A percentile compares a stretch with the other conserved stretches of the same genome.
phyloP scores from a whole-genome alignment of 164 flowering plant genomes.

The Chimonanthus salicifolius region DNA sequence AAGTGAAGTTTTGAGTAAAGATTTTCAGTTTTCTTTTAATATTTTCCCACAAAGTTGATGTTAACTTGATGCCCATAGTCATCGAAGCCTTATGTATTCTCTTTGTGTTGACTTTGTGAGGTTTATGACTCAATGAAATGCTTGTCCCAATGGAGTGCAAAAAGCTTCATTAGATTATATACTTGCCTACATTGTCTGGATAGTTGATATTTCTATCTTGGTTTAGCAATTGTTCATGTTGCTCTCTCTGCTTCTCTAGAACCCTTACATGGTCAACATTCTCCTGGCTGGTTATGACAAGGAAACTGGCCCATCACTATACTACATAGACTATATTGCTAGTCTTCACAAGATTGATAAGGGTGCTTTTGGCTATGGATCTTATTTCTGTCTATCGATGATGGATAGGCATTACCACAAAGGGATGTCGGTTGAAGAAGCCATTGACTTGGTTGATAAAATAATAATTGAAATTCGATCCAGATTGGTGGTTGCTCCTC shows the following conservation, averaged over 20 bases:
- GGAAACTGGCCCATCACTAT: slow-evolving; percentile 82
- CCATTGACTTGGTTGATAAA: slow-evolving; percentile 74
- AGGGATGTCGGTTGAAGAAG: slow-evolving; percentile 83
- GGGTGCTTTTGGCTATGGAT: slow-evolving; percentile 96
- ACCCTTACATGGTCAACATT: slow-evolving; percentile 79
- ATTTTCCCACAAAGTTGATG: too few relatives aligned
- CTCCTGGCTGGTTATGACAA: slow-evolving; percentile 92
- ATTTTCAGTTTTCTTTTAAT: too few relatives aligned
- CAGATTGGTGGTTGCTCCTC: slow-evolving; percentile 92
- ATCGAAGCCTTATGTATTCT: too few relatives aligned
- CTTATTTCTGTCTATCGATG: slow-evolving; percentile 82
- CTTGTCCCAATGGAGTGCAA: too few relatives aligned
- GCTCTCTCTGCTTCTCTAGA: slow-evolving; percentile 33
- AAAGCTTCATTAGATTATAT: too few relatives aligned
- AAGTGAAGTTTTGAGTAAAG: too few relatives aligned
- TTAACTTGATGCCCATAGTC: too few relatives aligned
- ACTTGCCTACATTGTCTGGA: too few relatives aligned
- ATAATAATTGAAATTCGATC: slow-evolving; percentile 81
- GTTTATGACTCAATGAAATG: too few relatives aligned
- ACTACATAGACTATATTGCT: slow-evolving; percentile 91
- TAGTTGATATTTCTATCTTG: too few relatives aligned
- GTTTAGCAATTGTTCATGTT: too few relatives aligned
- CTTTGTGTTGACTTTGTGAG: too few relatives aligned
- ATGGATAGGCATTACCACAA: slow-evolving; percentile 92
- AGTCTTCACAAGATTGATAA: slow-evolving; percentile 89